A percentile compares a stretch with the other conserved stretches of the same genome.
Evolutionary conservation across 2,329 filamentous ascomycete species (phyloP).

Genomic region (Aspergillus fijiensis): DNA sequence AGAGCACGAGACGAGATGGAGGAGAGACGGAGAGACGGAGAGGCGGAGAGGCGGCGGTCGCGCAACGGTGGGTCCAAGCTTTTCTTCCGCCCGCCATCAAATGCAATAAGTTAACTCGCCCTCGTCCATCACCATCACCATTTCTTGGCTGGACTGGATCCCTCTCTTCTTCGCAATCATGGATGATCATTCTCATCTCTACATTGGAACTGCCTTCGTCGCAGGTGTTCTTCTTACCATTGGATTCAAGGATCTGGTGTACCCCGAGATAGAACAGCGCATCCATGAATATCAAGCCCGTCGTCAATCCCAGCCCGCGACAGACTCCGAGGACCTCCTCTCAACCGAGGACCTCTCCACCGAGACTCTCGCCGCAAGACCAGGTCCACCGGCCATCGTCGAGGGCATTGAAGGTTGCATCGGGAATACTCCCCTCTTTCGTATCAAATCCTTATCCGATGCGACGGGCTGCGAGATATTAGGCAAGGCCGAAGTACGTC

Average conservation of each 20-base stretch:
- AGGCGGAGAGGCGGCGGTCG: constrained; percentile 11
- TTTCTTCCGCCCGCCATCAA: constrained; percentile 16
- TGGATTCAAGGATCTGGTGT: constrained; percentile 75
- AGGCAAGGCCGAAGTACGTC: constrained; percentile 76
- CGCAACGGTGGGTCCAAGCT: constrained; percentile 39
- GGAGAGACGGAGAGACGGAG: constrained; percentile 10
- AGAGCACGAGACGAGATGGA: constrained; percentile 7
- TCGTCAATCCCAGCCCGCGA: constrained; percentile 24
- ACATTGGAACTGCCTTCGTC: constrained; percentile 70
- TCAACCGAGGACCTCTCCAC: constrained; percentile 9
- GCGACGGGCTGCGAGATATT: constrained; percentile 87
- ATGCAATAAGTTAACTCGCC: background rate
- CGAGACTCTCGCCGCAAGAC: constrained; percentile 24
- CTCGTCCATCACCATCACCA: background rate
- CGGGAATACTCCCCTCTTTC: constrained; percentile 86
- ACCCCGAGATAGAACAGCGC: constrained; percentile 68
- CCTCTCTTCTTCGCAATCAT: constrained; percentile 20
- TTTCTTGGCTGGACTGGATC: background rate
- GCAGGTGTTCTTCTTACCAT: constrained; percentile 73
- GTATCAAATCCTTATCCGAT: constrained; percentile 79
- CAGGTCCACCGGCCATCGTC: constrained; percentile 53
- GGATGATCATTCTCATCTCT: constrained; percentile 46
- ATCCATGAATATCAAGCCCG: constrained; percentile 50
- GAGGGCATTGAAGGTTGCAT: constrained; percentile 89
- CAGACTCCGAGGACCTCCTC: constrained; percentile 3